These are phyloP conservation scores for Aspergillus taichungensis DNA, from an alignment of 495 filamentous ascomycete species.

Conservation along the genomic window DNA sequence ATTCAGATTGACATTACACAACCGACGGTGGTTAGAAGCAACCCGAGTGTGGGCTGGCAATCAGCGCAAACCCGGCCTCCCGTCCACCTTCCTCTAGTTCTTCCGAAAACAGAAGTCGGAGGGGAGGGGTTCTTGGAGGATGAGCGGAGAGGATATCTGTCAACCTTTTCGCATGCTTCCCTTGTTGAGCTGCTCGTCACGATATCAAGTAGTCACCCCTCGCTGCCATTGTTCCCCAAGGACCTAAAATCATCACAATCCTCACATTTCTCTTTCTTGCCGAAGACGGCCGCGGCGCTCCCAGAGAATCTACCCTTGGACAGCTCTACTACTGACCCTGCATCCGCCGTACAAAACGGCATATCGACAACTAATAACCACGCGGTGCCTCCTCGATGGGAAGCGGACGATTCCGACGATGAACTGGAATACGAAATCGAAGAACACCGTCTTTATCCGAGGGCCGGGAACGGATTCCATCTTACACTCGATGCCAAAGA, in stretches of 20 bases:
- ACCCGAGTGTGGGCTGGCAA: constrained; percentile 12
- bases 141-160: constrained; percentile 35
- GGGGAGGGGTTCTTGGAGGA: constrained; percentile 17
- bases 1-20: constrained; percentile 20
- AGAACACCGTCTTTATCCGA: constrained; percentile 56
- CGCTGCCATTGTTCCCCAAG: constrained; percentile 32
- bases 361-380: neutral
- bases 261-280: constrained; percentile 16
- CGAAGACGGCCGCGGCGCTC: neutral
- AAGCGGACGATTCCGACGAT: constrained; percentile 7
- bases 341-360: constrained; percentile 6
- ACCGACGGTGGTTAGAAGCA: constrained; percentile 14
- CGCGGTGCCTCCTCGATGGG: too few species aligned
- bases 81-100: constrained; percentile 2
- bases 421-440: constrained; percentile 30
- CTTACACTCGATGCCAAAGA: constrained; percentile 27
- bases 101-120: constrained; percentile 16
- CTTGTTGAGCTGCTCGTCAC: constrained; percentile 35
- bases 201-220: constrained; percentile 23
- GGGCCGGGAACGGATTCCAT: constrained; percentile 46
- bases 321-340: neutral
- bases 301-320: too few species aligned
- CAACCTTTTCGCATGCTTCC: constrained; percentile 27
- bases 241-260: constrained; percentile 17
- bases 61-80: constrained; percentile 15